Evolutionary conservation across 805 yeast genomes (phyloP).

Genomic region (Metschnikowia anglica): DNA sequence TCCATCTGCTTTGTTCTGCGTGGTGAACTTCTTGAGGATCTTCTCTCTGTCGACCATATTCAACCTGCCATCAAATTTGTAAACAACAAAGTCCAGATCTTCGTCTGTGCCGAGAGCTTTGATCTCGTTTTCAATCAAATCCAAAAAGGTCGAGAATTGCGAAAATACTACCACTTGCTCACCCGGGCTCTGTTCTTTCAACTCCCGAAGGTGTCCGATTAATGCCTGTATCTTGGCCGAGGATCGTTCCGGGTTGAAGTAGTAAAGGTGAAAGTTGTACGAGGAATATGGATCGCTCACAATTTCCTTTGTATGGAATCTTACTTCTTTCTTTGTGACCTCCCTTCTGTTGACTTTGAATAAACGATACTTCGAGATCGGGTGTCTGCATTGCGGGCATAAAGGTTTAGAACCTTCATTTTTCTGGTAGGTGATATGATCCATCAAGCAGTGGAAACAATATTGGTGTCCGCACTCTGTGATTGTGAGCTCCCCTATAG

Average conservation of each 20-base stretch:
- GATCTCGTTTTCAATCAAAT: constrained; percentile 66
- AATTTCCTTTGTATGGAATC: constrained; percentile 31
- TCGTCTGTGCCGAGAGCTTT: constrained; percentile 30
- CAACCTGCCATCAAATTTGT: constrained; percentile 82
- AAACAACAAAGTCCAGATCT: constrained; percentile 46
- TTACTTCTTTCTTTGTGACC: constrained; percentile 27
- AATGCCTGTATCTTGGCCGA: constrained; percentile 77
- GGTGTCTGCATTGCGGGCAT: constrained; percentile 77
- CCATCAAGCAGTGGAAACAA: constrained; percentile 70
- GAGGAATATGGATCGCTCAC: constrained; percentile 22
- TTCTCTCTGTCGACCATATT: constrained; percentile 61
- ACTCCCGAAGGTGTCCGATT: constrained; percentile 52
- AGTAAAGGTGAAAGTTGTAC: constrained; percentile 35
- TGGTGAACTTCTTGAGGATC: constrained; percentile 56
- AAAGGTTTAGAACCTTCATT: constrained; percentile 42
- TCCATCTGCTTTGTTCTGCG: constrained; percentile 28
- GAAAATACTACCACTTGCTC: constrained; percentile 86
- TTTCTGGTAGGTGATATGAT: constrained; percentile 72
- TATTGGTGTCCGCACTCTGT: constrained; percentile 81
- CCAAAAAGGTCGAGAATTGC: constrained; percentile 82
- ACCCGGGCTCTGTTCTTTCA: constrained; percentile 56
- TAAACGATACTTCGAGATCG: constrained; percentile 50
- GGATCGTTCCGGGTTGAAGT: constrained; percentile 50
- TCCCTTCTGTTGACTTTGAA: constrained; percentile 40
- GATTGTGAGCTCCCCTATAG: constrained; percentile 51